These are phyloP conservation scores for Cercospora nicotianae DNA, from an alignment of 2,329 filamentous ascomycete genomes.

Conservation along the genomic window DNA sequence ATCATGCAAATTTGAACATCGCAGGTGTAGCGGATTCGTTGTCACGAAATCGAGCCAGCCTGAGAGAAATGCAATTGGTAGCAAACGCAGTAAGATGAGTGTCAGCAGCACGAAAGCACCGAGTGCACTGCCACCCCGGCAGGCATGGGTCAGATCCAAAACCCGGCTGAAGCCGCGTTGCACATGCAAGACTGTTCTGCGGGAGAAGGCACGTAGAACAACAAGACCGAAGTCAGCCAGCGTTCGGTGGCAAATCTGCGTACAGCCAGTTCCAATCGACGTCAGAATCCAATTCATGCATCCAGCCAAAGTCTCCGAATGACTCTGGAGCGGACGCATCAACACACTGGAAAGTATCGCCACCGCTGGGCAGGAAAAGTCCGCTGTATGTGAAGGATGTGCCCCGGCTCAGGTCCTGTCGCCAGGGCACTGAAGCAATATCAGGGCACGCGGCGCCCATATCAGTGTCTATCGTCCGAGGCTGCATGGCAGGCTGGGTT, in stretches of 20 bases:
- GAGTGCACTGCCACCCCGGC: background rate
- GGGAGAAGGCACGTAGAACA: background rate
- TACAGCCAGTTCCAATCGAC: slow-evolving; percentile 18
- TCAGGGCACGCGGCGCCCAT: background rate
- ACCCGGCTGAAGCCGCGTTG: background rate
- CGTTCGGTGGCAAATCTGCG: slow-evolving; percentile 14
- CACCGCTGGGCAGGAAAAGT: background rate
- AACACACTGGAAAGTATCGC: background rate
- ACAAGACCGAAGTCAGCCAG: background rate
- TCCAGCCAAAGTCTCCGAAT: background rate
- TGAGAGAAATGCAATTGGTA: background rate
- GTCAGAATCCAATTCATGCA: background rate
- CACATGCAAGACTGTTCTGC: background rate
- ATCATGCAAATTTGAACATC: background rate
- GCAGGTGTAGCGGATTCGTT: background rate
- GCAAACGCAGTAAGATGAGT: background rate
- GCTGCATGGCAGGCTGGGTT: background rate
- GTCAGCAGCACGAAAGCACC: background rate
- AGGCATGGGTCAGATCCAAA: background rate
- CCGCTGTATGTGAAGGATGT: slow-evolving; percentile 8
- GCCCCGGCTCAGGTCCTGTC: background rate
- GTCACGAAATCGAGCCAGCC: background rate
- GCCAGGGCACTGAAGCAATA: background rate
- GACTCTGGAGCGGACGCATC: background rate
- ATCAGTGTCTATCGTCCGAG: background rate